Base-by-base conservation (phyloP, 1,284 basidiomycete species). In the Pseudozyma hubeiensis region DNA sequence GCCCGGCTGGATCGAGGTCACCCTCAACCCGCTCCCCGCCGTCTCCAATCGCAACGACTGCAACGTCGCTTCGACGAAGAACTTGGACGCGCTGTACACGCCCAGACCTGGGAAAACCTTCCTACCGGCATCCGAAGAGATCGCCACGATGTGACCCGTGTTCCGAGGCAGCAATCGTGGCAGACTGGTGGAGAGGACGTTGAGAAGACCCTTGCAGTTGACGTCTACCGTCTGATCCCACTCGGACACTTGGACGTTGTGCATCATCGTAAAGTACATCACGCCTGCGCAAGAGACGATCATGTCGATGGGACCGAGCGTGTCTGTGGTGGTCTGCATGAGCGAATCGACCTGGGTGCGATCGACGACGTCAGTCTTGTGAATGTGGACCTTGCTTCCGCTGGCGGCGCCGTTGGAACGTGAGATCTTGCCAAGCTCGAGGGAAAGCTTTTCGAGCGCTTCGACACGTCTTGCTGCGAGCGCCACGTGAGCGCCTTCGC, bases 141-240 rank as follows among this genome's bases (percentile, higher is more conserved):
- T 83, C 29, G 80, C 82, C 9, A 83, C 81, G 35, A 83, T 71
- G 53, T 83, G 82, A 31, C 81, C 80, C 19, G 65, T 51, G 29
- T 66, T 72, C 4, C 79, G 56, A 8, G 64, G 50, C 30, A 83
- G 52, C 58, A 83, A 56, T 9, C 43, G 59, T 8, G 82, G 82
- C n/a, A 83, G 52, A 33, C 61, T 72, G 24, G 67, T 70, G 9
- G 77, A 78, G 0, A 83, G 64, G 16, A 75, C 75, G 57, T 83
- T 69, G 40, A 83, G 66, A 9, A 83, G 44, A 4, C 82, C 82
- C 47, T 83, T 83, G 73, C 82, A 83, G 63, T 83, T 83, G 68
- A 83, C 82, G 48, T 83, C 82, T 35, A 83, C 81, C 14, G 82
- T 83, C 53, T 77, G 78, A 6, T 83, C 80, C 82, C 82, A 83